Base-by-base conservation (phyloP, 805 yeast genomes). In the Nakazawaea pomicola region DNA sequence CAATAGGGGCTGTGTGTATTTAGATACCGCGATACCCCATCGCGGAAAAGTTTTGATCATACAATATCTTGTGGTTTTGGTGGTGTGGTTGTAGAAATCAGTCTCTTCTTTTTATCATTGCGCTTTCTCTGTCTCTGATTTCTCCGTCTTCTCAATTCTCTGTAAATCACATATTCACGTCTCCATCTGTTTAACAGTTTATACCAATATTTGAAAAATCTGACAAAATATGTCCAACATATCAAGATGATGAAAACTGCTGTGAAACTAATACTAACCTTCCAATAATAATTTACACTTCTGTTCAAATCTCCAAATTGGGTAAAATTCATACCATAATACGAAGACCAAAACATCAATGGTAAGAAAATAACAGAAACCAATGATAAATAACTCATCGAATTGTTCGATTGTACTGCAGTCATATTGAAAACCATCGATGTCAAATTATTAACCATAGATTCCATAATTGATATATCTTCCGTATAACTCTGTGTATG, bases 351-450 rank as follows among this genome's bases (percentile, higher is more conserved):
- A 50, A 78, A 78, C 4, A 78, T 68, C 40, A 78, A 52, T 4
- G 83, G 83, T 29, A 78, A 60, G 49, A 78, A 77, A 11, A 78
- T 67, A 11, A 78, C 81, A 1, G 82, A 72, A 8, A 78, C 74
- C 29, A 78, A 52, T 6, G 81, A 72, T 32, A 78, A 59, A 52
- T 70, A 67, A 39, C 67, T 64, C 69, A 78, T 76, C 4, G 81
- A 68, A 46, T 65, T 74, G 46, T 75, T 73, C 2, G 78, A 73
- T 33, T 72, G 72, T 9, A 74, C 74, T 1, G 79, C 69, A 30
- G 77, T 68, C 3, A 80, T 76, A 47, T 78, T 78, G 61, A 76
- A 78, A 8, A 75, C 70, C 41, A 78, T 53, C 38, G 70, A 70
- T 35, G 72, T 68, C 46, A 76, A 61, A 45, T 72, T 70, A 46